Conservation (phyloP, 345 rosid genomes). For the Syzygium grande region DNA sequence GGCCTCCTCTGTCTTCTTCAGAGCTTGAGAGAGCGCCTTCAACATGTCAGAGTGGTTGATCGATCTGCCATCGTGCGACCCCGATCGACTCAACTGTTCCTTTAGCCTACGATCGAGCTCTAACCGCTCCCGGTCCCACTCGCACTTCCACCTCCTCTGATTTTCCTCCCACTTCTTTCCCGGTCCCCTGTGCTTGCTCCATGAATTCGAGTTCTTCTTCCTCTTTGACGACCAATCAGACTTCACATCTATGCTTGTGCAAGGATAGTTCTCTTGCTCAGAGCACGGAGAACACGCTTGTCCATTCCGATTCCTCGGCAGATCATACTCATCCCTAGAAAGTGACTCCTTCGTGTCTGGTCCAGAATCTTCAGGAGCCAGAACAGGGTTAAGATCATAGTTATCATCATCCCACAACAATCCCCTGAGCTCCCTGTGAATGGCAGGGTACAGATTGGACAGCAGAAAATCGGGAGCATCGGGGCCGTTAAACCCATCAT, state of each 20-base stretch:
- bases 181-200: slow-evolving; percentile 20
- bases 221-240: slow-evolving; percentile 19
- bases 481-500: slow-evolving; percentile 97
- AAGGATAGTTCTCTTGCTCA: slow-evolving; percentile 28
- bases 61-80: slow-evolving; percentile 15
- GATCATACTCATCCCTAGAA: neutral
- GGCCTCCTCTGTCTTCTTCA: slow-evolving; percentile 82
- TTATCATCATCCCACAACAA: slow-evolving; percentile 75
- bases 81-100: slow-evolving; percentile 34
- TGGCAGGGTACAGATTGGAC: slow-evolving; percentile 63
- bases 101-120: slow-evolving; percentile 62
- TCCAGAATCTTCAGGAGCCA: neutral
- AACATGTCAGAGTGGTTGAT: slow-evolving; percentile 61
- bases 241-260: slow-evolving; percentile 9
- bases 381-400: slow-evolving; percentile 12
- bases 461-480: slow-evolving; percentile 88
- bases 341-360: neutral
- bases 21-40: slow-evolving; percentile 71
- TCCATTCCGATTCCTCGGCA: neutral
- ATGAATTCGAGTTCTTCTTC: slow-evolving; percentile 23
- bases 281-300: slow-evolving; percentile 23
- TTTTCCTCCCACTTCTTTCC: slow-evolving; percentile 59
- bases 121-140: slow-evolving; percentile 61
- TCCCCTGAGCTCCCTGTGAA: slow-evolving; percentile 83
- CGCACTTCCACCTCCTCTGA: slow-evolving; percentile 69